These are phyloP conservation scores for Sordaria brevicollis DNA, from an alignment of 495 filamentous ascomycete species.

Conservation along the genomic window DNA sequence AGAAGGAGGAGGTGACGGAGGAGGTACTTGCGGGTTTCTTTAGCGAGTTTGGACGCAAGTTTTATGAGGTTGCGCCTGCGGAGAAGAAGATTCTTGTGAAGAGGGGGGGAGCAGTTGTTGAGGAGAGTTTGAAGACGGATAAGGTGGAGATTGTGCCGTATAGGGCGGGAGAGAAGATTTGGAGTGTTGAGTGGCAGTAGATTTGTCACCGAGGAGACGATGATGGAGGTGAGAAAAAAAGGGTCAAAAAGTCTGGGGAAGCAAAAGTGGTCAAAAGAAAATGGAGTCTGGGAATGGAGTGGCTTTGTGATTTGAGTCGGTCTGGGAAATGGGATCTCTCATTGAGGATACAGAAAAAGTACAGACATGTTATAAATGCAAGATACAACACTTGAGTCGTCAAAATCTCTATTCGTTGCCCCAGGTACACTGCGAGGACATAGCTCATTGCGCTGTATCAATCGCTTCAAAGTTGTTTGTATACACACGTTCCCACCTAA, in stretches of 20 bases:
- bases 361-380: no score
- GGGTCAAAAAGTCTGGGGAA: neutral
- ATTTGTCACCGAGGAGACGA: neutral
- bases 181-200: slow-evolving; percentile 42
- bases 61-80: slow-evolving; percentile 42
- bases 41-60: slow-evolving; percentile 58
- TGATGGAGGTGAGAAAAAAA: no score
- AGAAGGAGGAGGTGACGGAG: slow-evolving; percentile 51
- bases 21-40: slow-evolving; percentile 67
- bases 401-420: no score
- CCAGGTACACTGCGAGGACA: no score
- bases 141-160: slow-evolving; percentile 61
- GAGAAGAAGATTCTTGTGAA: slow-evolving; percentile 13
- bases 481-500: no score
- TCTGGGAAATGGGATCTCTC: no score
- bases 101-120: slow-evolving; percentile 12
- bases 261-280: neutral
- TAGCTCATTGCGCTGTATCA: no score
- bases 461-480: no score
- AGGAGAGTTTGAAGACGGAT: slow-evolving; percentile 24
- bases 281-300: neutral
- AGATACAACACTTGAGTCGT: no score
- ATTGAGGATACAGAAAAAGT: no score
- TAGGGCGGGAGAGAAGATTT: slow-evolving; percentile 53
- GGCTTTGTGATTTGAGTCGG: neutral